A percentile compares a stretch with the other conserved stretches of the same genome.
Evolutionary conservation across 352 stramenopile genomes (phyloP).

Genomic region (Saprolegnia diclina): DNA sequence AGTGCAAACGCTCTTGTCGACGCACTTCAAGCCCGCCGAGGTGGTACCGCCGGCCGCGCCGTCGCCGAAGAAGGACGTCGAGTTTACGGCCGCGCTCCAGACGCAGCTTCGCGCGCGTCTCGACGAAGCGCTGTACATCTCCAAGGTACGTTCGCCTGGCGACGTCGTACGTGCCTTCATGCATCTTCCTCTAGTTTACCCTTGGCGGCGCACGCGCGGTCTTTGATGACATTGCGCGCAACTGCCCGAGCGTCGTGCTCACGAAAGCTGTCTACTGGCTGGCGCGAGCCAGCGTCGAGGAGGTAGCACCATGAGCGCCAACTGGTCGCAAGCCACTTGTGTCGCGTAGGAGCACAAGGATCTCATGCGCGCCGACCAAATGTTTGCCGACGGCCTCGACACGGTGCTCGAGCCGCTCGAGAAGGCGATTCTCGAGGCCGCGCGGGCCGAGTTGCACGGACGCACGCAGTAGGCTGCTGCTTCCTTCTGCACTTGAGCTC

Average conservation of each 20-base stretch:
- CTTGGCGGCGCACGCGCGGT: conserved; percentile 10
- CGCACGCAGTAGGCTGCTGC: background rate
- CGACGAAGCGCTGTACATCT: conserved; percentile 23
- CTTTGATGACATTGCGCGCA: conserved; percentile 13
- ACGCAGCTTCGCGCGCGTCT: background rate
- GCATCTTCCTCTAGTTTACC: conserved; percentile 6
- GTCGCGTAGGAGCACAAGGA: conserved; percentile 22
- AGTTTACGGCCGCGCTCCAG: background rate
- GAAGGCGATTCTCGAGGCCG: conserved; percentile 6
- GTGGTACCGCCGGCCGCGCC: background rate
- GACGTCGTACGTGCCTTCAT: too few relatives aligned
- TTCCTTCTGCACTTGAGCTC: background rate
- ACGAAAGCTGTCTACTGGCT: conserved; percentile 16
- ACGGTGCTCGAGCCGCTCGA: background rate
- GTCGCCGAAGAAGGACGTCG: background rate
- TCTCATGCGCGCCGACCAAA: background rate
- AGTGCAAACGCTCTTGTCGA: background rate
- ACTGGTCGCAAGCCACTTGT: too few relatives aligned
- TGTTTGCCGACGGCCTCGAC: background rate
- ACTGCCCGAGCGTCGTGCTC: conserved; percentile 1
- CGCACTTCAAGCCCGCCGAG: background rate
- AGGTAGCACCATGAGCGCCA: too few relatives aligned
- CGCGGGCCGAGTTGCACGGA: conserved; percentile 4
- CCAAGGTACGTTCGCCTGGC: conserved; percentile 9
- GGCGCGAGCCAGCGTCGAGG: conserved; percentile 15